phyloP scores from a whole-genome alignment of 1,139 yeast species.

The Sugiyamaella grinbergsii region DNA sequence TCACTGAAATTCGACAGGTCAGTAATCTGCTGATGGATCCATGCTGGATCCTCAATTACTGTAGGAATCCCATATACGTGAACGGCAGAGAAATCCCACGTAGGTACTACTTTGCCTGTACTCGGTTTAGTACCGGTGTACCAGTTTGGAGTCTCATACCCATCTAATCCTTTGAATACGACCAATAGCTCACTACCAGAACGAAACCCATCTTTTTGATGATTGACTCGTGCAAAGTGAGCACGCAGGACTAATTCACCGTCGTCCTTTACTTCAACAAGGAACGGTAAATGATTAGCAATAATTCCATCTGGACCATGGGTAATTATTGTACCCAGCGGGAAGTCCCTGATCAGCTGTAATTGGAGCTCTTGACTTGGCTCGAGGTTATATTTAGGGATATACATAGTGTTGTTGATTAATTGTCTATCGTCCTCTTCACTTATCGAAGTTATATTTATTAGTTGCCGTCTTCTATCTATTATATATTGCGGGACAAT shows the following conservation, averaged over 20 bases:
- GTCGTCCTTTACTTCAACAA: constrained; percentile 44
- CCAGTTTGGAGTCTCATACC: constrained; percentile 64
- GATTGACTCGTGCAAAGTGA: constrained; percentile 60
- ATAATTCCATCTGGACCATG: constrained; percentile 35
- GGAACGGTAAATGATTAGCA: constrained; percentile 65
- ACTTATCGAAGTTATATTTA: not conserved
- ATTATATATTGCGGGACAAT: not conserved
- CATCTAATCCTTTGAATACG: constrained; percentile 56
- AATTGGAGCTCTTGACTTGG: constrained; percentile 47
- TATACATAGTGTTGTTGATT: constrained; percentile 33
- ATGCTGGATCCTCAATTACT: constrained; percentile 47
- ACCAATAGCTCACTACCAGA: constrained; percentile 48
- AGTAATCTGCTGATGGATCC: constrained; percentile 52
- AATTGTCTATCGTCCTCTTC: not conserved
- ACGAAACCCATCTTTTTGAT: constrained; percentile 52
- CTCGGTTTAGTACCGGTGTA: constrained; percentile 56
- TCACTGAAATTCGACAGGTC: constrained; percentile 55
- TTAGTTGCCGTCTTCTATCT: too few relatives aligned
- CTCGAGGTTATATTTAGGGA: constrained; percentile 37
- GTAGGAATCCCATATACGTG: constrained; percentile 60
- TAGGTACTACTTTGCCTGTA: constrained; percentile 67
- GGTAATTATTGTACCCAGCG: constrained; percentile 58
- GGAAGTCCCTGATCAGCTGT: constrained; percentile 50
- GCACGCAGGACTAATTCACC: constrained; percentile 53
- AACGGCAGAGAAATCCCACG: constrained; percentile 70